These are phyloP conservation scores for Ceriops decandra DNA, from an alignment of 345 rosid species.

Conservation along the genomic window DNA sequence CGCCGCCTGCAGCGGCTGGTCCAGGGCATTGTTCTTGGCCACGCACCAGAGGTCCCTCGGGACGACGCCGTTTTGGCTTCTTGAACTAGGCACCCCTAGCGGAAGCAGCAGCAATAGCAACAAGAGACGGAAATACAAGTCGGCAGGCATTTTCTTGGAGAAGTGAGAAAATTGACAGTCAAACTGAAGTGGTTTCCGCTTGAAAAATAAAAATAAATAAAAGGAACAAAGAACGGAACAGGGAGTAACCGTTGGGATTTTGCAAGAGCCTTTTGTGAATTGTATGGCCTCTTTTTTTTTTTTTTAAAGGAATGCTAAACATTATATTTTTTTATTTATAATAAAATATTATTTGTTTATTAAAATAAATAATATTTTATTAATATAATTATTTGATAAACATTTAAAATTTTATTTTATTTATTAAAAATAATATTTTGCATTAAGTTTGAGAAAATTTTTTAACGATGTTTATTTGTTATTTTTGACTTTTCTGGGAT, in stretches of 20 bases:
- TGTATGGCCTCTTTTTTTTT: too few species aligned
- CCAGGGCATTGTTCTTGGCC: constrained; percentile 82
- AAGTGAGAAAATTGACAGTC: background rate
- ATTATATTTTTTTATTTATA: too few species aligned
- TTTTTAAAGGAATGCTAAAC: too few species aligned
- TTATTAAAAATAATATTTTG: too few species aligned
- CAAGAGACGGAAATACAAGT: background rate
- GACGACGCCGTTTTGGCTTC: constrained; percentile 20
- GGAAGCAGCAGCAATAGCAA: background rate
- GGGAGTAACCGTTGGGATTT: constrained; percentile 3
- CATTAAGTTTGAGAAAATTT: too few species aligned
- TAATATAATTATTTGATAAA: too few species aligned
- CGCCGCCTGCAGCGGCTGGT: constrained; percentile 59
- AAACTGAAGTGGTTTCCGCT: background rate
- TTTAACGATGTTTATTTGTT: too few species aligned
- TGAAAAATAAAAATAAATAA: background rate
- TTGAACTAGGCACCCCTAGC: background rate
- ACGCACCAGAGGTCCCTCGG: constrained; percentile 77
- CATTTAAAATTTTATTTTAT: too few species aligned
- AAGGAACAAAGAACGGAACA: background rate
- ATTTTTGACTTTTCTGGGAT: too few species aligned
- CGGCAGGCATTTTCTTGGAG: constrained; percentile 2
- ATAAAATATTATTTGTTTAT: too few species aligned
- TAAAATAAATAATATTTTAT: too few species aligned
- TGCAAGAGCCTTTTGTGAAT: background rate